Conservation (phyloP, 176 grass and related monocot species). For the Eleusine indica region DNA sequence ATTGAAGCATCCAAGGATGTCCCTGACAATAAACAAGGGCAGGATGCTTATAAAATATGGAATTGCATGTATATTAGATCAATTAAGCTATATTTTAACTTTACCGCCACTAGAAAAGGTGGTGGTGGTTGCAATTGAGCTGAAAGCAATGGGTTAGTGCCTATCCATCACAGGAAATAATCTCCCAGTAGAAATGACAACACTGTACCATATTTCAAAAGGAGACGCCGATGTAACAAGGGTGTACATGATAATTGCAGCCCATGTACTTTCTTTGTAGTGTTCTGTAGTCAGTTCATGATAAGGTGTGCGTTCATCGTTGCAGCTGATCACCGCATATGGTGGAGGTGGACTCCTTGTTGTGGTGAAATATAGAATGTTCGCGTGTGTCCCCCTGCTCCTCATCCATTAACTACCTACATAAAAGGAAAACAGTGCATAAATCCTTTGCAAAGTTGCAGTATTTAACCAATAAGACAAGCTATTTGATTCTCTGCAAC, state of each 20-base stretch:
- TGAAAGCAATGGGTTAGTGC: not conserved
- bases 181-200: not conserved
- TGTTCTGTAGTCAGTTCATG: slow-evolving; percentile 50
- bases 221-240: slow-evolving; percentile 14
- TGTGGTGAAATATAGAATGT: slow-evolving; percentile 18
- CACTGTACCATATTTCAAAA: slow-evolving; percentile 27
- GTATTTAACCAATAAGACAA: slow-evolving; percentile 21
- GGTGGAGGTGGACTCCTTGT: slow-evolving; percentile 30
- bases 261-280: slow-evolving; percentile 16
- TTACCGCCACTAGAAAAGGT: not conserved
- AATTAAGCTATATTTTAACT: slow-evolving; percentile 15
- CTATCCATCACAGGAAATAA: slow-evolving; percentile 7
- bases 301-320: slow-evolving; percentile 43
- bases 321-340: slow-evolving; percentile 52
- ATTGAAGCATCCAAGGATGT: slow-evolving; percentile 18
- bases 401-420: slow-evolving; percentile 30
- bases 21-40: not conserved
- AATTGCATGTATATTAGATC: slow-evolving; percentile 3
- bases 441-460: slow-evolving; percentile 34
- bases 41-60: slow-evolving; percentile 13
- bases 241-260: slow-evolving; percentile 12
- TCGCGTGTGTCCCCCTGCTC: slow-evolving; percentile 2
- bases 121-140: not conserved
- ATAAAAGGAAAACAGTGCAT: slow-evolving; percentile 35
- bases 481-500: not conserved